phyloP scores from a whole-genome alignment of 1,139 yeast genomes.

The Fermentozyma sake region DNA sequence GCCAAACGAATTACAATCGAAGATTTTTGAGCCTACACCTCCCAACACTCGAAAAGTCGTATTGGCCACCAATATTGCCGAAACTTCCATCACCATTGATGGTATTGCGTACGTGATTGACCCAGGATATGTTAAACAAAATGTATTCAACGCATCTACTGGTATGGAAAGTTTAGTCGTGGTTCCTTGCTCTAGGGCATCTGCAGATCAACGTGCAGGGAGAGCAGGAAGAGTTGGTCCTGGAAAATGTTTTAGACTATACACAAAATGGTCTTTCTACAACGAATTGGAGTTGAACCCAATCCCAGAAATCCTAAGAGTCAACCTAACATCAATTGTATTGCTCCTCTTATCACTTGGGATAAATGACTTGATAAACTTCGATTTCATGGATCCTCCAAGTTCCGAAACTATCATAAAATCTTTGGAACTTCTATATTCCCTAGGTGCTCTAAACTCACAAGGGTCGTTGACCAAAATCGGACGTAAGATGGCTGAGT shows the following conservation, averaged over 20 bases:
- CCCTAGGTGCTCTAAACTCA: slow-evolving; percentile 84
- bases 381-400: slow-evolving; percentile 89
- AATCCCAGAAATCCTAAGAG: slow-evolving; percentile 83
- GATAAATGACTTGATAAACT: slow-evolving; percentile 71
- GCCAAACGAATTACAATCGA: slow-evolving; percentile 78
- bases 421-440: slow-evolving; percentile 74
- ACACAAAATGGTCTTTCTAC: slow-evolving; percentile 79
- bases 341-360: slow-evolving; percentile 75
- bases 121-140: slow-evolving; percentile 90
- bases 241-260: slow-evolving; percentile 87
- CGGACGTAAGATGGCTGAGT: slow-evolving; percentile 86
- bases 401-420: slow-evolving; percentile 65
- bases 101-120: slow-evolving; percentile 88
- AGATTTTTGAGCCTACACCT: slow-evolving; percentile 87
- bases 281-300: slow-evolving; percentile 77
- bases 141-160: slow-evolving; percentile 71
- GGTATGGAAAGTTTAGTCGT: slow-evolving; percentile 91
- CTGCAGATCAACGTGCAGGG: slow-evolving; percentile 95
- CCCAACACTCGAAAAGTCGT: slow-evolving; percentile 77
- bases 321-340: slow-evolving; percentile 74
- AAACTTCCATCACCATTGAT: slow-evolving; percentile 91
- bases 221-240: slow-evolving; percentile 98
- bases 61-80: slow-evolving; percentile 93
- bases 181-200: slow-evolving; percentile 85
- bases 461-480: slow-evolving; percentile 70